These are phyloP conservation scores for Verticillium longisporum DNA, from an alignment of 2,329 filamentous ascomycete genomes.

Conservation along the genomic window DNA sequence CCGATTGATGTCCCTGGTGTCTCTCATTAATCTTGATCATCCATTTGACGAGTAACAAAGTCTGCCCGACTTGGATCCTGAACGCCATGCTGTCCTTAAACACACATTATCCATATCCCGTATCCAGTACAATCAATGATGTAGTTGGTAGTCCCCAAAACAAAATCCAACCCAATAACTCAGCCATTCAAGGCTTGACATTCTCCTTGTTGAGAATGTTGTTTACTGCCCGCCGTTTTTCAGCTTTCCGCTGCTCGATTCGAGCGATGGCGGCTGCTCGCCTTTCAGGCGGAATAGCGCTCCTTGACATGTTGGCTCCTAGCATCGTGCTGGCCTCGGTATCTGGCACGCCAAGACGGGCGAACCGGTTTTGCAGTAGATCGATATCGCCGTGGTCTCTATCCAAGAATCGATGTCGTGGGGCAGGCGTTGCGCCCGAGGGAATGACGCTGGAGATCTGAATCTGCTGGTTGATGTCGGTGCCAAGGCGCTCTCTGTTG, in stretches of 20 bases:
- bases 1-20: neutral
- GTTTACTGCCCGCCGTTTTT: conserved; percentile 33
- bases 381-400: conserved; percentile 31
- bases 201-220: conserved; percentile 44
- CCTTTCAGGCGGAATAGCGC: conserved; percentile 41
- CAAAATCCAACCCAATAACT: neutral
- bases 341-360: conserved; percentile 34
- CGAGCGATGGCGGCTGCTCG: conserved; percentile 47
- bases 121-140: conserved; percentile 6
- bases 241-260: conserved; percentile 46
- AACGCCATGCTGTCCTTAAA: conserved; percentile 12
- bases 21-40: neutral
- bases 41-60: conserved; percentile 6
- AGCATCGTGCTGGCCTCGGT: conserved; percentile 21
- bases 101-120: conserved; percentile 1
- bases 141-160: conserved; percentile 1
- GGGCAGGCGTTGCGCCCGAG: conserved; percentile 15
- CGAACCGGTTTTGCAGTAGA: conserved; percentile 37
- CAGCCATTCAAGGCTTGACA: conserved; percentile 17
- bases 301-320: conserved; percentile 30
- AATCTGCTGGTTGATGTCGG: conserved; percentile 22
- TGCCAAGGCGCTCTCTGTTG: conserved; percentile 27
- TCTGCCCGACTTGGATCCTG: conserved; percentile 1
- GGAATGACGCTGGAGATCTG: conserved; percentile 18
- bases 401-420: conserved; percentile 16